Percentiles rank a stretch among this genome's conserved stretches.
phyloP scores from a whole-genome alignment of 176 grass and related monocot species.

The Avena atlantica region DNA sequence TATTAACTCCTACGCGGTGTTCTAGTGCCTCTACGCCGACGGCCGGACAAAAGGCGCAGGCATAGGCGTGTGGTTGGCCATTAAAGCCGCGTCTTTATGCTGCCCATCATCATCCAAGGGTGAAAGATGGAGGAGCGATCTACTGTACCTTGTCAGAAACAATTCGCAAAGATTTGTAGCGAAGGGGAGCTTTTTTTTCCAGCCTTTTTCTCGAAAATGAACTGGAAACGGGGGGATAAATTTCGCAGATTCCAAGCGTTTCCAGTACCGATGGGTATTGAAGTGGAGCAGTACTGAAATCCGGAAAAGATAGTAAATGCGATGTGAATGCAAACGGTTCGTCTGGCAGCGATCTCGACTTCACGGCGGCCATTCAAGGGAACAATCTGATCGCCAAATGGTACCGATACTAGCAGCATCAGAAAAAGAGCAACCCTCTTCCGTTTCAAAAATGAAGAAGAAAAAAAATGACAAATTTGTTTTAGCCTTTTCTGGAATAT shows the following conservation, averaged over 20 bases:
- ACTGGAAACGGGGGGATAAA: neutral
- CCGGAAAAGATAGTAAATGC: neutral
- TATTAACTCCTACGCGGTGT: neutral
- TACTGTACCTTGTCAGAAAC: neutral
- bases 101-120: slow-evolving; percentile 11
- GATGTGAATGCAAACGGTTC: neutral
- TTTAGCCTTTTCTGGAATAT: too few relatives aligned
- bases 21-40: slow-evolving; percentile 29
- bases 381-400: neutral
- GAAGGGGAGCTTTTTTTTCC: neutral
- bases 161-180: neutral
- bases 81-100: slow-evolving; percentile 46
- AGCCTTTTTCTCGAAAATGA: neutral
- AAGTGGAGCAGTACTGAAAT: neutral
- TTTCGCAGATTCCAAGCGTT: neutral
- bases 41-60: slow-evolving; percentile 6
- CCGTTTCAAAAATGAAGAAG: slow-evolving; percentile 8
- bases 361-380: neutral
- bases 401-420: neutral
- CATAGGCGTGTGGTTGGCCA: slow-evolving; percentile 33
- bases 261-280: neutral
- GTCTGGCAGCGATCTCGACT: neutral
- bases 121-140: neutral
- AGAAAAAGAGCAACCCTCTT: neutral
- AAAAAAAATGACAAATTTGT: neutral